phyloP scores from a whole-genome alignment of 2,329 filamentous ascomycete species.

The Ceratocystis diversiconidia region DNA sequence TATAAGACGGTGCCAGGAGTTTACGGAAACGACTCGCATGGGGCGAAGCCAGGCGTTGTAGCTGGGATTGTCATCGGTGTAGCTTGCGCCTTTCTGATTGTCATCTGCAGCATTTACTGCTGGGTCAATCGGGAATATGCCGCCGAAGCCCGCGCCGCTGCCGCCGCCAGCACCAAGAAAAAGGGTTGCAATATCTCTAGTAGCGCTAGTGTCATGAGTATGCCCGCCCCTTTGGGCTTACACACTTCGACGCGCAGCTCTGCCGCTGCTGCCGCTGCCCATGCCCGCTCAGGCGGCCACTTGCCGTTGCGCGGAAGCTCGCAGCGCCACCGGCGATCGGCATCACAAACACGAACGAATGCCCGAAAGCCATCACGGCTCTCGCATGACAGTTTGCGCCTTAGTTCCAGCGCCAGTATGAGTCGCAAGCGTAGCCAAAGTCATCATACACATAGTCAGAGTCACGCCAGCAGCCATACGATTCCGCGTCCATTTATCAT shows the following conservation, averaged over 20 bases:
- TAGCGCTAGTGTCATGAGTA: constrained; percentile 12
- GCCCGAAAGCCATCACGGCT: background rate
- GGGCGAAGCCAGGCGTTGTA: constrained; percentile 13
- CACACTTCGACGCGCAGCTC: background rate
- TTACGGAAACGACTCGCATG: constrained; percentile 13
- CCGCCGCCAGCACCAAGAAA: background rate
- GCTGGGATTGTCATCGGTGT: constrained; percentile 15
- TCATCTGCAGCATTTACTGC: constrained; percentile 18
- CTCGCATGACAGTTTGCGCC: constrained; percentile 3
- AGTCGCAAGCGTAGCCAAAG: background rate
- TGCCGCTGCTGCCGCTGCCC: background rate
- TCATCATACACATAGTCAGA: background rate
- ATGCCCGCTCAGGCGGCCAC: constrained; percentile 9
- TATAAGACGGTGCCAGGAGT: constrained; percentile 20
- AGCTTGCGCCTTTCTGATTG: constrained; percentile 13
- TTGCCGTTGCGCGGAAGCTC: background rate
- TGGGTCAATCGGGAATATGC: constrained; percentile 16
- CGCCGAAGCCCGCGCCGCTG: constrained; percentile 4
- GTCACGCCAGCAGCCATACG: background rate
- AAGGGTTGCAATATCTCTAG: background rate
- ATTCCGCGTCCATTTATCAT: background rate
- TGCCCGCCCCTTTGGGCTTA: constrained; percentile 3
- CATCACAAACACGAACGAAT: background rate
- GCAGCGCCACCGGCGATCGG: constrained; percentile 4
- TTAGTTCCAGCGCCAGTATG: background rate